Percentiles rank a stretch among this genome's conserved stretches.
phyloP scores from a whole-genome alignment of 192 early-diverging fungal genomes.

The Entomortierella chlamydospora region DNA sequence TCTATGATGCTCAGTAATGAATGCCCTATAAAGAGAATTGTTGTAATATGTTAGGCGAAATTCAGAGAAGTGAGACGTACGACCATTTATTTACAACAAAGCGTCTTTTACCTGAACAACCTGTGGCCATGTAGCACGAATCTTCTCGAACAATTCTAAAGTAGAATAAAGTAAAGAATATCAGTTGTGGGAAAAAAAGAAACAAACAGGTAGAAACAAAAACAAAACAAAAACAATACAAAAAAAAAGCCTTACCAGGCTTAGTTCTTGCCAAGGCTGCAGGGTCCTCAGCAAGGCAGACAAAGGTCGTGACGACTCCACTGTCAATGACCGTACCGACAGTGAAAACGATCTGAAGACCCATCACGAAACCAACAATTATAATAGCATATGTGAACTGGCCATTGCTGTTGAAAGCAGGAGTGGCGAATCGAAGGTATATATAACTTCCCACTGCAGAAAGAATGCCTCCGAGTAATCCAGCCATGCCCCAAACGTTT shows the following conservation, averaged over 20 bases:
- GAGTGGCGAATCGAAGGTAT: conserved; percentile 47
- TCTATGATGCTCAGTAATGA: conserved; percentile 24
- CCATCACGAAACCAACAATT: conserved; percentile 81
- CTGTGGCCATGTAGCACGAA: conserved; percentile 47
- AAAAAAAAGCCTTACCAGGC: conserved; percentile 11
- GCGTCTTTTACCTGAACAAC: conserved; percentile 57
- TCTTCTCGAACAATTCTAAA: conserved; percentile 42
- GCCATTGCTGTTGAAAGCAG: conserved; percentile 12
- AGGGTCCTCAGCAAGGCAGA: conserved; percentile 93
- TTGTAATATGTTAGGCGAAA: no score
- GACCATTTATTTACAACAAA: no score
- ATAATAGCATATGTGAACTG: conserved; percentile 57
- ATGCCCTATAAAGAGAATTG: background rate
- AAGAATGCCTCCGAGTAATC: conserved; percentile 59
- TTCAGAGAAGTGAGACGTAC: no score
- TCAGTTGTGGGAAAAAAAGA: background rate
- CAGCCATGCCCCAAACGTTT: conserved; percentile 86
- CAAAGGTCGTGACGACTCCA: conserved; percentile 95
- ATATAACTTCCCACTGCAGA: conserved; percentile 59
- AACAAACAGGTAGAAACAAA: background rate
- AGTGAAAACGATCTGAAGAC: conserved; percentile 84
- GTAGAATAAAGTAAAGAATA: background rate
- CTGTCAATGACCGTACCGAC: conserved; percentile 85
- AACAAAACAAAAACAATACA: background rate
- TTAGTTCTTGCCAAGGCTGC: conserved; percentile 69